Conservation (phyloP, 352 stramenopile genomes). For the Phytophthora niederhauseri region DNA sequence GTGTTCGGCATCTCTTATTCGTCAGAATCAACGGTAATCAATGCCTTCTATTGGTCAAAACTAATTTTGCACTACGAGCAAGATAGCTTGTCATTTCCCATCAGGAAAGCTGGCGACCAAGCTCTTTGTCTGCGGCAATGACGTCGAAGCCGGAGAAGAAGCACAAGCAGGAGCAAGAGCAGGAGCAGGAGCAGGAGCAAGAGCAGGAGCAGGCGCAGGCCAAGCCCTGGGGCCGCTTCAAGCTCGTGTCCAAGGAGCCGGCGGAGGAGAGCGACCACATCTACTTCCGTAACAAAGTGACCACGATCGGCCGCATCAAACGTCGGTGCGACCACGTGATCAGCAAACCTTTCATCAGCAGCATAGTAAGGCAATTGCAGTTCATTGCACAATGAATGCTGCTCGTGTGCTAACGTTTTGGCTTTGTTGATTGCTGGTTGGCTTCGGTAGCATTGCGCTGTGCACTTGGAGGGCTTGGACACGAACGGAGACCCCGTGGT, state of each 20-base stretch:
- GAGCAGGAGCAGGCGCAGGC: slow-evolving; percentile 1
- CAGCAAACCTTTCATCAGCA: slow-evolving; percentile 69
- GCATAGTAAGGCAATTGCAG: slow-evolving; percentile 51
- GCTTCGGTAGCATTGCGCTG: slow-evolving; percentile 57
- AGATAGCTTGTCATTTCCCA: slow-evolving; percentile 31
- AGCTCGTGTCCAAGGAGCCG: slow-evolving; percentile 59
- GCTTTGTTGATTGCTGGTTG: not conserved
- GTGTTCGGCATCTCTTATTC: not conserved
- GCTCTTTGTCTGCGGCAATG: slow-evolving; percentile 9
- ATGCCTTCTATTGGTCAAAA: slow-evolving; percentile 25
- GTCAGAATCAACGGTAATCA: not conserved
- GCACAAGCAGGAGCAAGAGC: slow-evolving; percentile 11
- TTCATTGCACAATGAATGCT: not conserved
- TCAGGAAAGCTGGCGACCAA: slow-evolving; percentile 13
- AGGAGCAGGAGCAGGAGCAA: slow-evolving; percentile 8
- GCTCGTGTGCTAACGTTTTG: not conserved
- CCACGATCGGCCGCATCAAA: slow-evolving; percentile 61
- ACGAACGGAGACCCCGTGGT: slow-evolving; percentile 38
- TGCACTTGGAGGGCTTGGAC: slow-evolving; percentile 44
- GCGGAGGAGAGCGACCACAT: slow-evolving; percentile 66
- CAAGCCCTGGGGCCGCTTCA: slow-evolving; percentile 64
- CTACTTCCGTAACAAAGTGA: slow-evolving; percentile 52
- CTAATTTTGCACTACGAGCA: slow-evolving; percentile 1
- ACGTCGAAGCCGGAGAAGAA: slow-evolving; percentile 11
- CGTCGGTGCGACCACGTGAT: slow-evolving; percentile 56